Evolutionary conservation across 1,139 yeast genomes (phyloP), one percentile per base, ranked within the genome.

Genomic region (Hansenula sp.): DNA sequence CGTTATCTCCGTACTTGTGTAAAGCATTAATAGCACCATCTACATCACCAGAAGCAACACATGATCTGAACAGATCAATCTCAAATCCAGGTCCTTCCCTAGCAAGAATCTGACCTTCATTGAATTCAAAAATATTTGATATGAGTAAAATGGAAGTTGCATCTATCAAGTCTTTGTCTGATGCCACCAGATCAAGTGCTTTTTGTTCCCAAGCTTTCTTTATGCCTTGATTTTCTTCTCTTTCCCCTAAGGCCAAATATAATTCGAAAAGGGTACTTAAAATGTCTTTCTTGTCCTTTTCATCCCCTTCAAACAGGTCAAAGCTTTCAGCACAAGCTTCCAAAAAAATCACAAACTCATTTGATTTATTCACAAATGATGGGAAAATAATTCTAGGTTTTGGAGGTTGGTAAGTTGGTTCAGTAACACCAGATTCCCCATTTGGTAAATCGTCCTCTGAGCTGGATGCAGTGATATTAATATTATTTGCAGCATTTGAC

Each of bases 241-340:
- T 60, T 28, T 70, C 68, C 0, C 88, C 77, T 42, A 86, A 62
- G 0, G 81, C 71, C 32, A 90, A 65, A 52, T 92, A 92, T 69
- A 87, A 70, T 55, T 92, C 97, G 56, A 81, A 84, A 33, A 92
- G 65, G 0, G 97, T 88, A 10, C 85, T 77, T 41, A 86, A 65
- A 29, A 90, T 70, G 37, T 85, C 95, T 41, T 73, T 75, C 49
- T 80, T 77, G 53, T 88, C 96, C 47, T 75, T 74, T 17, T 68
- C 66, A 44, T 79, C 61, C 0, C 94, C 95, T 45, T 84, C 92
- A 55, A 79, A 85, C 45, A 71, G 74, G 44, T 84, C 90, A 57
- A 86, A 86, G 9, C 86, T 74, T 51, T 83, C 88, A 16, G 89
- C 66, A 54, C 97, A 88, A 0, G 97, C 97, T 57, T 92, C 98